Conservation (phyloP, 2,329 filamentous ascomycete species). For the Metarhizium humberi region DNA sequence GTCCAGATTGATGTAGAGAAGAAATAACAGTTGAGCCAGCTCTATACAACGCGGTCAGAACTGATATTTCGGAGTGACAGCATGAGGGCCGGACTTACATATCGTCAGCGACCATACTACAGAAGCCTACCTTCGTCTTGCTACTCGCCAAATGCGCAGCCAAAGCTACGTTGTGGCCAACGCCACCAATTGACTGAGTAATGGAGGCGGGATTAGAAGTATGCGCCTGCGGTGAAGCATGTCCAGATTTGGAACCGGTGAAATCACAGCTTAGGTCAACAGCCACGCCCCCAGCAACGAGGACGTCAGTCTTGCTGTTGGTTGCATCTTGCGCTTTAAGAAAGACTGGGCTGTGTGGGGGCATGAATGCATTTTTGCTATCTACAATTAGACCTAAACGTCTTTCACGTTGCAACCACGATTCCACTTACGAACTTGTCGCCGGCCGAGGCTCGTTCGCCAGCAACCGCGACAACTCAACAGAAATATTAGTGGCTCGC, state of each 20-base stretch:
- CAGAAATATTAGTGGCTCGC: slow-evolving; percentile 44
- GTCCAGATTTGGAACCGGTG: slow-evolving; percentile 15
- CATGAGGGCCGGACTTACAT: slow-evolving; percentile 33
- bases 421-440: slow-evolving; percentile 27
- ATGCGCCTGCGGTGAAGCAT: slow-evolving; percentile 43
- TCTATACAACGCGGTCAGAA: slow-evolving; percentile 21
- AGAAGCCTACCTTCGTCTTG: slow-evolving; percentile 55
- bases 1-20: slow-evolving; percentile 52
- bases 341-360: not conserved
- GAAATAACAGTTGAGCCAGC: slow-evolving; percentile 66
- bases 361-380: slow-evolving; percentile 17
- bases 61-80: not conserved
- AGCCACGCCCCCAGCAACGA: slow-evolving; percentile 85
- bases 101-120: slow-evolving; percentile 75
- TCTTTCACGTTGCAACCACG: slow-evolving; percentile 7
- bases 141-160: slow-evolving; percentile 64
- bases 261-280: slow-evolving; percentile 84
- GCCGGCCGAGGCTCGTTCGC: slow-evolving; percentile 18
- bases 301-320: slow-evolving; percentile 46
- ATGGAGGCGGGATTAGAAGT: slow-evolving; percentile 84
- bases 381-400: slow-evolving; percentile 25
- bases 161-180: slow-evolving; percentile 84
- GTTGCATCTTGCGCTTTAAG: not conserved
- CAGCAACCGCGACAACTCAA: slow-evolving; percentile 39
- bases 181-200: slow-evolving; percentile 76